Conservation (phyloP, 2,329 filamentous ascomycete species). For the Paraphoma chrysanthemicola region DNA sequence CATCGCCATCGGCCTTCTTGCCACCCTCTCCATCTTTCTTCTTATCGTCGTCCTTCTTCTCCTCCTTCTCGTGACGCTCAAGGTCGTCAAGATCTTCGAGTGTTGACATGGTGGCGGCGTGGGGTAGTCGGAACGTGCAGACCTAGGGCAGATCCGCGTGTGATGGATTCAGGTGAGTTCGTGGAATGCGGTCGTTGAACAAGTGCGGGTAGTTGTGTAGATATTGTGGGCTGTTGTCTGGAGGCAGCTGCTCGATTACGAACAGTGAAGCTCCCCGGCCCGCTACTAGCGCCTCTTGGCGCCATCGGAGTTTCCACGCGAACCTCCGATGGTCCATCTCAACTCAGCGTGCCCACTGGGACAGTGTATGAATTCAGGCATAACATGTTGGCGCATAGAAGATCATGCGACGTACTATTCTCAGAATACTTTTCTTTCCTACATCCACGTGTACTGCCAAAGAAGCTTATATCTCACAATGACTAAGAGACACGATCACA, state of each 20-base stretch:
- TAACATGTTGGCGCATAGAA: no score
- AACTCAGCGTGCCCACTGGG: background rate
- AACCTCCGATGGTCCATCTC: background rate
- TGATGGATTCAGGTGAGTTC: no score
- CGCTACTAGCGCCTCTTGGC: background rate
- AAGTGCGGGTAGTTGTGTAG: background rate
- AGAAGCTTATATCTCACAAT: no score
- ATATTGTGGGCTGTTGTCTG: background rate
- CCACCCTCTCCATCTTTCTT: slow-evolving; percentile 62
- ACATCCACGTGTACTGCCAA: no score
- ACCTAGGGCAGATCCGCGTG: no score
- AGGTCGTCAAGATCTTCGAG: slow-evolving; percentile 91
- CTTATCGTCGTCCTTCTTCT: slow-evolving; percentile 64
- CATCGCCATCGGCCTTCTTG: slow-evolving; percentile 73
- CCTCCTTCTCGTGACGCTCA: slow-evolving; percentile 79
- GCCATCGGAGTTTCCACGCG: background rate
- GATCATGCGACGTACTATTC: no score
- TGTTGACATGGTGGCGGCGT: slow-evolving; percentile 73
- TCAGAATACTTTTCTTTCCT: no score
- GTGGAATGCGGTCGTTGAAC: no score
- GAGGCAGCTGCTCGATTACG: background rate
- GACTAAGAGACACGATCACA: no score
- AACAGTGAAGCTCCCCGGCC: background rate
- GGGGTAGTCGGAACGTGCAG: background rate
- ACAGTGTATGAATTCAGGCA: no score